phyloP scores from a whole-genome alignment of 139 green algal species.

The Axilococcus clingmanii region DNA sequence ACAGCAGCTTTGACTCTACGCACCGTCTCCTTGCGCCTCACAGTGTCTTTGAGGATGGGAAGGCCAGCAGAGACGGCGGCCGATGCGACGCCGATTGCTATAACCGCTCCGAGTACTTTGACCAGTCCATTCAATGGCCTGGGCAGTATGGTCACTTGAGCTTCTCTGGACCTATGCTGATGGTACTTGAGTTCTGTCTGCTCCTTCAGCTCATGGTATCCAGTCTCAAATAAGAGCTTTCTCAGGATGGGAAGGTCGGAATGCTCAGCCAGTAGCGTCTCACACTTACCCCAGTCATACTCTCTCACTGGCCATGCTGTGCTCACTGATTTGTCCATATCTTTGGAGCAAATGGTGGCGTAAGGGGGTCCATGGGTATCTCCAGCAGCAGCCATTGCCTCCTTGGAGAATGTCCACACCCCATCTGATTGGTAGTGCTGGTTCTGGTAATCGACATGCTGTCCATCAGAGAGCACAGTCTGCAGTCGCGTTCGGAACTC shows the following conservation, averaged over 20 bases:
- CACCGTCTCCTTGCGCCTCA: neutral
- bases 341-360: conserved; percentile 25
- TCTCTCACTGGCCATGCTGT: conserved; percentile 42
- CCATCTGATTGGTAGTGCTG: conserved; percentile 1
- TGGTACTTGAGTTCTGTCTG: conserved; percentile 1
- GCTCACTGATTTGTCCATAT: conserved; percentile 30
- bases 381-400: conserved; percentile 28
- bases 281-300: conserved; percentile 38
- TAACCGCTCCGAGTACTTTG: neutral
- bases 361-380: conserved; percentile 30
- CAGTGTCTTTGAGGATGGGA: neutral
- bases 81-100: neutral
- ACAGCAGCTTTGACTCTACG: conserved; percentile 1
- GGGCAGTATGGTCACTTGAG: neutral
- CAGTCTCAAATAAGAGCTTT: conserved; percentile 30
- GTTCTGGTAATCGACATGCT: too few species aligned
- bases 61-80: neutral
- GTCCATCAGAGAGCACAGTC: neutral
- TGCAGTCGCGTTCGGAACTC: conserved; percentile 12
- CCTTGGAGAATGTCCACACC: conserved; percentile 19
- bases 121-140: neutral
- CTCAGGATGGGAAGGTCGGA: conserved; percentile 31
- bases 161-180: neutral
- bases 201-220: conserved; percentile 30
- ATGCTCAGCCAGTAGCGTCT: conserved; percentile 32